Evolutionary conservation across 345 rosid genomes (phyloP), one percentile per base, ranked within the genome.

Genomic region (Heritiera fomes): DNA sequence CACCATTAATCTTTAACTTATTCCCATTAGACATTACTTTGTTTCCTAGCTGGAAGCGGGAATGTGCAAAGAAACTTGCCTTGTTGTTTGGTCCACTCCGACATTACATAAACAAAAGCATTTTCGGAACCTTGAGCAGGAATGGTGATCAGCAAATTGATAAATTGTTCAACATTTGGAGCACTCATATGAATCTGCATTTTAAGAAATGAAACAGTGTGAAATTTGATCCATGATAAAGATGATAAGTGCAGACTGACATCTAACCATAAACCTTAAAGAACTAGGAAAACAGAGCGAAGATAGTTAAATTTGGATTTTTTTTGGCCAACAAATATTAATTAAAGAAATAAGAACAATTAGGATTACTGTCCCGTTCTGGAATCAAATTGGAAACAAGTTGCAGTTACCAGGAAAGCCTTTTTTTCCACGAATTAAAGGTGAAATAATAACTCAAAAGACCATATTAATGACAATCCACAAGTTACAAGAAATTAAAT

Each of bases 81-180:
- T 90, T 93, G 98, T 80, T 87, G 90, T 82, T 86, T 90, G 67
- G 90, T 90, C 98, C 98, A 95, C 85, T 95, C 98, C 69, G 93
- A 91, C 94, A 93, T 91, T 49, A 95, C 83, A 85, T 91, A 95
- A 20, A 78, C 81, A 75, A 95, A 89, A 40, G 97, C 88, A 84
- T 91, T 95, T 75, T 78, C 85, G 78, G 84, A 85, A 83, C 91
- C 91, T 80, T 78, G 85, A 60, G 91, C 89, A 12, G 98, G 95
- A 73, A 93, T 82, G 73, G 80, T 81, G 80, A 86, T 82, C 76
- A 95, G 91, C 89, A 91, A 83, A 85, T 93, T 87, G 71, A 93
- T 87, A 78, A 93, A 92, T 40, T 89, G 94, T 77, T 90, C 93
- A 46, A 95, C 92, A 75, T 89, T 87, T 1, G 96, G 96, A 50